These are phyloP conservation scores for Ogataea populi-albae DNA, from an alignment of 805 yeast genomes.

Conservation along the genomic window DNA sequence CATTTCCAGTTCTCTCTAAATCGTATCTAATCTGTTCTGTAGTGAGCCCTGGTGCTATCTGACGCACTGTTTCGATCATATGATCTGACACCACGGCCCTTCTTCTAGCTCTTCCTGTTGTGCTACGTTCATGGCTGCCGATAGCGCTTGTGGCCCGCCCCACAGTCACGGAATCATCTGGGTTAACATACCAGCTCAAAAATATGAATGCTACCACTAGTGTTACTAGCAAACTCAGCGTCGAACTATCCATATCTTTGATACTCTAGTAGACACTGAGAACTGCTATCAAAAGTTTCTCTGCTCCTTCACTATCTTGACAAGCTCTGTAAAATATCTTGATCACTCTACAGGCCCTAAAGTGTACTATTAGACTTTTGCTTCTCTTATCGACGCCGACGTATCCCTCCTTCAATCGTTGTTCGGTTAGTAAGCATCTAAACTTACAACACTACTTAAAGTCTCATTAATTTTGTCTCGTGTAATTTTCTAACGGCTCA, in stretches of 20 bases:
- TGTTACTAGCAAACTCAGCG: slow-evolving; percentile 47
- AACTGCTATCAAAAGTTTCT: no score
- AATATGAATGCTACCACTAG: slow-evolving; percentile 54
- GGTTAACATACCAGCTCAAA: slow-evolving; percentile 62
- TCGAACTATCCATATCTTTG: slow-evolving; percentile 41
- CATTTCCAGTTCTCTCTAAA: slow-evolving; percentile 73
- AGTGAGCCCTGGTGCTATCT: slow-evolving; percentile 72
- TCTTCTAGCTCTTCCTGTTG: slow-evolving; percentile 7
- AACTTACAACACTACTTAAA: no score
- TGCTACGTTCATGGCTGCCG: neutral
- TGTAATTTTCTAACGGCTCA: no score
- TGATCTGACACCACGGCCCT: slow-evolving; percentile 46
- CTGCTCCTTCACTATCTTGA: no score
- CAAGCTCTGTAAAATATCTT: no score
- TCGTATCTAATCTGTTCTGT: slow-evolving; percentile 70
- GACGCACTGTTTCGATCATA: slow-evolving; percentile 84
- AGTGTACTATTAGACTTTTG: no score
- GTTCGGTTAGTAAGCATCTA: no score
- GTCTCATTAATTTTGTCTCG: no score
- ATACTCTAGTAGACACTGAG: no score
- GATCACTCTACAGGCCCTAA: no score
- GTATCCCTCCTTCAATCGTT: no score
- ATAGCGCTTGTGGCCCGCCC: slow-evolving; percentile 2
- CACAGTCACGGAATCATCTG: slow-evolving; percentile 37
- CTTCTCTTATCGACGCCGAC: no score